Evolutionary conservation across 352 stramenopile genomes (phyloP), one percentile per base, ranked within the genome.

Genomic region (Globisporangium barbulae): DNA sequence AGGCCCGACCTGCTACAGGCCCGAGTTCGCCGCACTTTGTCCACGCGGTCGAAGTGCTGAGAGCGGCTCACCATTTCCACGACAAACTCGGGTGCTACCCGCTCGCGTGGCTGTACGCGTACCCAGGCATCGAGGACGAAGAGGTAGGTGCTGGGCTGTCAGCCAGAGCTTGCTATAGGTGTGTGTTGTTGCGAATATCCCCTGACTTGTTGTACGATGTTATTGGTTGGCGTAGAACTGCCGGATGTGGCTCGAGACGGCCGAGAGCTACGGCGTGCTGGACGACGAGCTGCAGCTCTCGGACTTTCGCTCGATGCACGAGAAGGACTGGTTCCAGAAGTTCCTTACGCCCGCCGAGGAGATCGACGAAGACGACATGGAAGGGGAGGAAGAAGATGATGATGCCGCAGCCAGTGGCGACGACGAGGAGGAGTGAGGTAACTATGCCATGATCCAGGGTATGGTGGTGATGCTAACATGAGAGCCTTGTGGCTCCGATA

Each of bases 1-100:
- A 67, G 63, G 57, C 67, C 57, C 25, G 25, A 28, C 25, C 25
- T 37, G 10, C 30, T 31, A 13, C 12, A 25, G 25, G 21, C 25
- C 45, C 67, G 55, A 71, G 63, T 42, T 63, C 65, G 49, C 53
- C 57, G 4, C 75, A 67, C 5, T 89, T 81, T 17, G 64, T 67
- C 1, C 80, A 87, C 33, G 75, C 85, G 3, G 73, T 93, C 42
- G 73, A 91, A 35, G 73, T 90, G 37, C 67, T 94, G 12, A 78
- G 76, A 0, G 78, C 76, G 12, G 83, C 85, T 5, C 85, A 94
- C 63, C 83, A 93, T 58, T 88, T 92, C 39, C 83, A 94, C 66
- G 85, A 94, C 71, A 87, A 90, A 64, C 77, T 94, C 19, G 85
- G 85, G 0, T 84, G 82, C 55, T 94, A 94, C 63, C 78, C 81